A percentile compares a stretch with the other conserved stretches of the same genome.
These are phyloP conservation scores for Sporothrix pseudoabietina DNA, from an alignment of 2,329 filamentous ascomycete species.

Conservation along the genomic window DNA sequence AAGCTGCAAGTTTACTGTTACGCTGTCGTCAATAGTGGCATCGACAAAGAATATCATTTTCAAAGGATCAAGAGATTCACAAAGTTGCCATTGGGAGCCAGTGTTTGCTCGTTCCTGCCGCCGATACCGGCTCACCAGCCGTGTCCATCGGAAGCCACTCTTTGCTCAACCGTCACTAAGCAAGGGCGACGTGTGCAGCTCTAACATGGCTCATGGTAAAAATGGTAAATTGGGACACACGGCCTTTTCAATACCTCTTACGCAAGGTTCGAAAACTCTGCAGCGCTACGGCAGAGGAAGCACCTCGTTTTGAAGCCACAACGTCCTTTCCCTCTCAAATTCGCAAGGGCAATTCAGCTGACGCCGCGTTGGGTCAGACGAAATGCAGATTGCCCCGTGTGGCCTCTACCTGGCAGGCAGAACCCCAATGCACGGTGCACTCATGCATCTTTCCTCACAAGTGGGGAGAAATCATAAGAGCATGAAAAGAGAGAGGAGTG, in stretches of 20 bases:
- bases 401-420: neutral
- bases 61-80: neutral
- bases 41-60: neutral
- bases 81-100: neutral
- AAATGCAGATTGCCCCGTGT: slow-evolving; percentile 22
- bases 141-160: neutral
- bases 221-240: neutral
- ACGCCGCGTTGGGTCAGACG: slow-evolving; percentile 33
- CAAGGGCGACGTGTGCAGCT: slow-evolving; percentile 7
- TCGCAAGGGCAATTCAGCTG: slow-evolving; percentile 30
- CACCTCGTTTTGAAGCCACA: too few relatives aligned
- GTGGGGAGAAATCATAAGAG: neutral
- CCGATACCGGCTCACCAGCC: slow-evolving; percentile 22
- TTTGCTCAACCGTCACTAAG: neutral
- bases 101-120: neutral
- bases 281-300: neutral
- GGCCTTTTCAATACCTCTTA: slow-evolving; percentile 12
- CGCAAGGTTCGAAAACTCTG: slow-evolving; percentile 28
- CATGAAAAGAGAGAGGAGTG: neutral
- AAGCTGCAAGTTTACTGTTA: neutral
- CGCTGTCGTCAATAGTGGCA: neutral
- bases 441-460: slow-evolving; percentile 21
- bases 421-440: slow-evolving; percentile 27
- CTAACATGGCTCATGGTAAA: neutral
- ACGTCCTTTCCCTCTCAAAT: neutral